Base-by-base conservation (phyloP, 2,329 filamentous ascomycete species). In the Curvularia sp. region DNA sequence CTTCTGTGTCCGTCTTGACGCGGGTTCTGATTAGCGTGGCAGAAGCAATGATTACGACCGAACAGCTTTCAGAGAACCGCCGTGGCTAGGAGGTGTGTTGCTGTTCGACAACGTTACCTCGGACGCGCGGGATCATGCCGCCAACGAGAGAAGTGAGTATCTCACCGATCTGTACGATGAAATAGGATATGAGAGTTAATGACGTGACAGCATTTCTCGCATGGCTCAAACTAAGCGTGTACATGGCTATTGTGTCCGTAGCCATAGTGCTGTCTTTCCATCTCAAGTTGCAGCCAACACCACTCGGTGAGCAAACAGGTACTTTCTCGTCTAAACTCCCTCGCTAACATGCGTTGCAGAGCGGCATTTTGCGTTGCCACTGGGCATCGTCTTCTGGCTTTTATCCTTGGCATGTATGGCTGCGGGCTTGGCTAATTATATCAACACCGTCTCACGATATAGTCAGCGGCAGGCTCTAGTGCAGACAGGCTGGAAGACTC, bases 221-320 rank as follows among this genome's bases (percentile, higher is more conserved):
- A 1, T 97, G 95, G 84, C 86, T 98, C 19, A 88, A 93, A 3
- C 85, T 98, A 2, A 89, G 91, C 30, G 86, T 97, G 68, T 97
- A 97, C 80, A 93, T 98, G 85, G 88, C 92, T 64, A 83, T 99
- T 50, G 92, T 98, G 8, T 87, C 91, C 27, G 86, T 96, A 30
- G 94, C 95, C 49, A 97, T 99, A 66, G 88, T 96, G 9, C 83
- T 97, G 49, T 96, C 92, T 13, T 99, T 99, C 76, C 94, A 99
- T 73, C 84, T 99, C 49, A 93, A 93, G 72, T 82, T 82, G 18
- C 79, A 88, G 68, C 91, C 95, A 18, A 64, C 64, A 9, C 45
- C 62, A 19, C 57, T 68, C 12, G 64, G 66, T 71, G 62, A 41
- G 64, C 56, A 21, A 3, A 18, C 36, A 47, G 10, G 28, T n/a